Evolutionary conservation across 2,329 filamentous ascomycete species (phyloP), one percentile per base, ranked within the genome.

Genomic region (Ascochyta clinopodiicola): DNA sequence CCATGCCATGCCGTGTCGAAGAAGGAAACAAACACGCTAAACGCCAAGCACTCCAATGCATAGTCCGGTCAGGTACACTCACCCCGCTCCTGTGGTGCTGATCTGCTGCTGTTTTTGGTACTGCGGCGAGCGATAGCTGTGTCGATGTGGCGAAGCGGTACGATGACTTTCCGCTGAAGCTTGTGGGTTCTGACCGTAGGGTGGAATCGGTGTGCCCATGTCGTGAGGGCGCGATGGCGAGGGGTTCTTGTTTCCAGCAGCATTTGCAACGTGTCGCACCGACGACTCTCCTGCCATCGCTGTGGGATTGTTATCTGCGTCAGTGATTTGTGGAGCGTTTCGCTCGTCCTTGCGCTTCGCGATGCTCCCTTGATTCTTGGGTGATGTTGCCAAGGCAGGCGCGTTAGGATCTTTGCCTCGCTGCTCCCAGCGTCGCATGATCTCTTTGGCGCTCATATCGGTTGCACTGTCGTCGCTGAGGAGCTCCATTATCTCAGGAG

Each of bases 371-470:
- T 62, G 68, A 38, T 69, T 66, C 24, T 79, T 73, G 75, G 62
- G 74, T 4, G 69, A 69, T 5, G 60, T 31, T 66, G 78, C 71
- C 82, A 78, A 69, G 82, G 52, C 51, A 86, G 82, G 73, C 82
- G 78, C 68, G 82, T 78, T 76, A 86, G 85, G 76, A 80, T 78
- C 78, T 84, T 80, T 90, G 77, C 78, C 87, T 59, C 95, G 88
- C 70, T 96, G 91, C 44, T 92, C 92, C 76, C 96, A 97, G 52
- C 92, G 87, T 74, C 94, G 96, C 46, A 99, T 83, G 50, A 99
- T 98, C 70, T 99, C 95, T 76, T 99, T 99, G 6, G 93, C 96
- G 1, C 94, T 97, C 59, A 97, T 88, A 57, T 99, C 94, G 40
- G 89, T 88, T 61, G 84, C 88, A 69, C 87, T 89, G 72, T 88